Percentiles rank a stretch among this genome's conserved stretches.
Conservation (phyloP, 2,329 filamentous ascomycete genomes). For the Pestalotiopsis sp. region DNA sequence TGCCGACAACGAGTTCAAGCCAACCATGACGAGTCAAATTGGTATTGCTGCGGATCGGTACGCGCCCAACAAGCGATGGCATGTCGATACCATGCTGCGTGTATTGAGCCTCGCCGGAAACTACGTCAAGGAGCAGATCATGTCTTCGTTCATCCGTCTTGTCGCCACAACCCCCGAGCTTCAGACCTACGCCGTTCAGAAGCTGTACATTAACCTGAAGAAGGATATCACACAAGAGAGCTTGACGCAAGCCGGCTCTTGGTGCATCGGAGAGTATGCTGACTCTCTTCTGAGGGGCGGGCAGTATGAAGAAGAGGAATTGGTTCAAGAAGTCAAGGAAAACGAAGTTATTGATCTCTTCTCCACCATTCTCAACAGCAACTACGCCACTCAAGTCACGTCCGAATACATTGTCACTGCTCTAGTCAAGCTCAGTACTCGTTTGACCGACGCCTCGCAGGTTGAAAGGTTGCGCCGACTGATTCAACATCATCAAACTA, state of each 20-base stretch:
- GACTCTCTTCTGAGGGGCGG: slow-evolving; percentile 87
- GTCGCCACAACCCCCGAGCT: slow-evolving; percentile 93
- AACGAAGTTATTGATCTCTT: slow-evolving; percentile 93
- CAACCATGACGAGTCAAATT: slow-evolving; percentile 97
- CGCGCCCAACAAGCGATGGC: slow-evolving; percentile 96
- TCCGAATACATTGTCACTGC: slow-evolving; percentile 96
- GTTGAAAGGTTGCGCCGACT: slow-evolving; percentile 82
- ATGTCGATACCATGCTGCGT: slow-evolving; percentile 95
- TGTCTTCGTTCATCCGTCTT: slow-evolving; percentile 94
- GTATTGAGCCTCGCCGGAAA: slow-evolving; percentile 93
- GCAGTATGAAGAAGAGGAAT: slow-evolving; percentile 91
- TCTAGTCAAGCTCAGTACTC: slow-evolving; percentile 90
- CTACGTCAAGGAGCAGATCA: slow-evolving; percentile 96
- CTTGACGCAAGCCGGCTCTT: slow-evolving; percentile 87
- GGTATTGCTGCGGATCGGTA: slow-evolving; percentile 95
- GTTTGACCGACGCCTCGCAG: slow-evolving; percentile 81
- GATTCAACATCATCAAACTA: slow-evolving; percentile 77
- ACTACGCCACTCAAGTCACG: slow-evolving; percentile 86
- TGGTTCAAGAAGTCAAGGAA: slow-evolving; percentile 80
- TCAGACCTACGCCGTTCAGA: slow-evolving; percentile 95
- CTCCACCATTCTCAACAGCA: slow-evolving; percentile 88
- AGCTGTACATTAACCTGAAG: slow-evolving; percentile 86
- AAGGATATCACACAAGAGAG: slow-evolving; percentile 98
- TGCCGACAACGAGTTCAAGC: slow-evolving; percentile 98
- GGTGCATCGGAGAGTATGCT: slow-evolving; percentile 97